Evolutionary conservation across 2,329 filamentous ascomycete species (phyloP).

Genomic region (Didymella segeticola): DNA sequence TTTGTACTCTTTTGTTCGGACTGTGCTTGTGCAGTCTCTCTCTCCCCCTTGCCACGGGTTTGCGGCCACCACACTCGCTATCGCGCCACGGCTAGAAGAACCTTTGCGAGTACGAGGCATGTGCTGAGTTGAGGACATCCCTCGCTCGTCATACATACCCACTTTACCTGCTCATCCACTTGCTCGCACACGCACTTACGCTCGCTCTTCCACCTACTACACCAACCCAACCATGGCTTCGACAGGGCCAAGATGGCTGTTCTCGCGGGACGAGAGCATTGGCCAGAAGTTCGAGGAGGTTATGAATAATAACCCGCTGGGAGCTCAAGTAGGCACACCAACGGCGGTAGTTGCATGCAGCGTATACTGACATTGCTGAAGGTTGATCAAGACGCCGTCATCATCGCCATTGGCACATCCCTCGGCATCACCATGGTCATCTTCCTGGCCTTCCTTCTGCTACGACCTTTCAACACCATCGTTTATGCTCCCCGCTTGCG

Average conservation of each 20-base stretch:
- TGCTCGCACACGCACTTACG: conserved; percentile 6
- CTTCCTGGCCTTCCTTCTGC: conserved; percentile 81
- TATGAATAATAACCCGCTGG: conserved; percentile 40
- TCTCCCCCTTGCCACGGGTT: background rate
- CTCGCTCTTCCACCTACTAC: conserved; percentile 10
- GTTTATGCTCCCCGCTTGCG: conserved; percentile 96
- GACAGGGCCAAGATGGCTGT: conserved; percentile 19
- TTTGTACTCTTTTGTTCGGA: conserved; percentile 1
- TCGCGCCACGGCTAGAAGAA: background rate
- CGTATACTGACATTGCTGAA: conserved; percentile 40
- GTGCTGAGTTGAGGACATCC: conserved; percentile 21
- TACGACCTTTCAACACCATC: conserved; percentile 88
- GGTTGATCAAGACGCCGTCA: conserved; percentile 69
- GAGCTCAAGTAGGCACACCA: conserved; percentile 26
- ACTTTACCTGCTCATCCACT: background rate
- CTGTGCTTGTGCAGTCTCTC: conserved; percentile 1
- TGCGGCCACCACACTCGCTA: background rate
- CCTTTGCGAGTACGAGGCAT: conserved; percentile 8
- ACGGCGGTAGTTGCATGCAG: background rate
- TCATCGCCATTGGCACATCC: conserved; percentile 81
- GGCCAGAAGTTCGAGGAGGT: conserved; percentile 41
- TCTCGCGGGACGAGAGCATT: conserved; percentile 38
- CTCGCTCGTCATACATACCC: conserved; percentile 24
- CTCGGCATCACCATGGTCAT: conserved; percentile 76
- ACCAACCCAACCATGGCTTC: conserved; percentile 31